Evolutionary conservation across 2,329 filamentous ascomycete species (phyloP), one percentile per base, ranked within the genome.

Genomic region (Aureobasidium pullulans): DNA sequence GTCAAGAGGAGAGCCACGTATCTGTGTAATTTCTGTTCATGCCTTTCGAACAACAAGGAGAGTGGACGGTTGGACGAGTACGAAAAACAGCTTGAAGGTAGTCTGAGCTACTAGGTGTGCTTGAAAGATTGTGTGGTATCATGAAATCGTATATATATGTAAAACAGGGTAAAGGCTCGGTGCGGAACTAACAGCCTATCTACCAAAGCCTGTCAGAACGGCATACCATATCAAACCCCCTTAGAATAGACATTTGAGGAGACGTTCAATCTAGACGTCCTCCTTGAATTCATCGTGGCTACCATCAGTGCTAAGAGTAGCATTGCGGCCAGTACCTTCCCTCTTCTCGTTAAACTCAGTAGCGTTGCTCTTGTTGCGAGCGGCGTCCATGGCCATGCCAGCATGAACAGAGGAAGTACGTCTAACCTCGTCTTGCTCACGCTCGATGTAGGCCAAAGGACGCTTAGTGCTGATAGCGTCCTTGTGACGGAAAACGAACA

Each of bases 401-500:
- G 43, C 53, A 36, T 52, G 47, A 15, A 61, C 34, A 37, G 59
- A 61, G 6, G 43, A 53, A n/a, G 54, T 47, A 13, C 62, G 23
- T 15, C 62, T 47, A 16, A 63, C 69, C 32, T 63, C 70, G 57
- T 69, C 68, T 53, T 77, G 71, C 63, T 81, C 77, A 13, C 73
- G 73, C 61, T 80, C 75, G 16, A 78, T 75, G 53, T 76, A 81
- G 60, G 77, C 74, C n/a, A 67, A 62, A 1, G 79, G 79, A 31
- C 79, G 71, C 62, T 75, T 76, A 6, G 73, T 68, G 5, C 69
- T 71, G 6, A 76, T 76, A 0, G 78, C 79, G 32, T 81, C 71
- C 52, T 77, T 76, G 58, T 82, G 78, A 3, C 66, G 68, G 64
- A 76, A 73, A 9, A 82, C 76, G 8, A 83, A 70, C 3, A 81